Base-by-base conservation (phyloP, 1,284 basidiomycete genomes). In the Cryptococcus amylolentus region DNA sequence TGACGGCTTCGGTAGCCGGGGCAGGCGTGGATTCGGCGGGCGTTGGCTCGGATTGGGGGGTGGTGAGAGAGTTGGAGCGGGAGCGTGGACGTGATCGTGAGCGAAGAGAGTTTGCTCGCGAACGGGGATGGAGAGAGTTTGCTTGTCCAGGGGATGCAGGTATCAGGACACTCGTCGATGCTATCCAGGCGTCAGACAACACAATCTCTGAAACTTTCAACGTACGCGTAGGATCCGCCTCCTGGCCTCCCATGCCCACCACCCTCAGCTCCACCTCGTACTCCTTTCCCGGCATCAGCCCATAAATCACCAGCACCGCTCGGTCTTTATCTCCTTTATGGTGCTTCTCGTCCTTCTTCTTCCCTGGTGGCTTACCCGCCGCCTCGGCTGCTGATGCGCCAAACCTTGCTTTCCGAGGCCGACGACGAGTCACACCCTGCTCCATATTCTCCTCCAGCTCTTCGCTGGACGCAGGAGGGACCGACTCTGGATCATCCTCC, bases 201-300 rank as follows among this genome's bases (percentile, higher is more conserved):
- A 18, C 14, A 6, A 13, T 18, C 4, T 14, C 35, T 20, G 16
- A 12, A 55, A 42, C 20, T 18, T 27, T 31, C n/a, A 12, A 58
- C 52, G 35, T 48, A 54, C 49, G 49, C 6, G 31, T 31, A 18
- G 20, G 18, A 14, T 54, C 23, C 9, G 38, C 38, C 42, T 70
- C 69, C 28, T 58, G 53, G 35, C 65, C 63, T 4, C 65, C 49
- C 42, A 73, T 57, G 2, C 75, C 76, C 10, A 78, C 70, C 13
- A 78, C 74, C 54, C 72, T 69, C 48, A 78, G 61, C 62, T 78
- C 76, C 35, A 78, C 68, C 57, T 78, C 74, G 57, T 78, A 77
- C 58, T 78, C 76, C 52, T 74, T 71, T 5, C 70, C 71, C 1
- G 76, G 75, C 47, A 64, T 68, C 48, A 78, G 51, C 2, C 75